A percentile compares a stretch with the other conserved stretches of the same genome.
These are phyloP conservation scores for Gyrodon lividus DNA, from an alignment of 768 basidiomycete species.

Conservation along the genomic window DNA sequence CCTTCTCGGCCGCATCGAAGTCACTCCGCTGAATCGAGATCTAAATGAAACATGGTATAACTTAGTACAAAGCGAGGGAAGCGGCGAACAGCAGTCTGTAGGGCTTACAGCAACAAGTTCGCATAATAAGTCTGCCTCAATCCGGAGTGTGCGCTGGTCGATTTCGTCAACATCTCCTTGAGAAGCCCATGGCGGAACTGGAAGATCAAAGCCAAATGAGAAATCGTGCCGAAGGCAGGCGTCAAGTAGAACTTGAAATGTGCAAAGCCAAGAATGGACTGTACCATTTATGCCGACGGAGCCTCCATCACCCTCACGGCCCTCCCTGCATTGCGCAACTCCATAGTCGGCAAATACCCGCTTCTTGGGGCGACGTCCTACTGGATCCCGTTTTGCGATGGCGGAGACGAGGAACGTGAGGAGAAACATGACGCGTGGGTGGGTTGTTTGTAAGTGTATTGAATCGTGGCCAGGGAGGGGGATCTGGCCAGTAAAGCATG, in stretches of 20 bases:
- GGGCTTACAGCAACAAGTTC: constrained; percentile 62
- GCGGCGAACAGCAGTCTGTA: neutral
- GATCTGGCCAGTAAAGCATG: constrained; percentile 19
- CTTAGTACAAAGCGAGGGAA: neutral
- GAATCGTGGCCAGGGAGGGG: constrained; percentile 38
- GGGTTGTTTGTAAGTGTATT: constrained; percentile 58
- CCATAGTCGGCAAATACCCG: constrained; percentile 70
- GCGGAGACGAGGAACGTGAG: constrained; percentile 68
- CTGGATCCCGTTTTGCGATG: constrained; percentile 66
- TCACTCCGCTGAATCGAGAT: constrained; percentile 67
- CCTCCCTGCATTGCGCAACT: constrained; percentile 41
- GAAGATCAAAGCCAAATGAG: neutral
- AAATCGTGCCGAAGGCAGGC: neutral
- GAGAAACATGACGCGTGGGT: constrained; percentile 62
- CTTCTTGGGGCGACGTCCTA: constrained; percentile 72
- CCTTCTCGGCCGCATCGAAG: constrained; percentile 60
- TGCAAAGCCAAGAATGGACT: neutral
- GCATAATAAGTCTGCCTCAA: constrained; percentile 70
- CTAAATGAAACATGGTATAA: constrained; percentile 30
- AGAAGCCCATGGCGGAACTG: constrained; percentile 59
- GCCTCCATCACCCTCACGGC: constrained; percentile 36
- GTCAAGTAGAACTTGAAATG: neutral
- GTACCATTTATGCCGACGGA: constrained; percentile 15
- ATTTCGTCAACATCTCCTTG: constrained; percentile 48
- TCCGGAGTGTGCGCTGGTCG: constrained; percentile 49